Conservation (phyloP, 2,329 filamentous ascomycete species). For the Aspergillus neoniger region DNA sequence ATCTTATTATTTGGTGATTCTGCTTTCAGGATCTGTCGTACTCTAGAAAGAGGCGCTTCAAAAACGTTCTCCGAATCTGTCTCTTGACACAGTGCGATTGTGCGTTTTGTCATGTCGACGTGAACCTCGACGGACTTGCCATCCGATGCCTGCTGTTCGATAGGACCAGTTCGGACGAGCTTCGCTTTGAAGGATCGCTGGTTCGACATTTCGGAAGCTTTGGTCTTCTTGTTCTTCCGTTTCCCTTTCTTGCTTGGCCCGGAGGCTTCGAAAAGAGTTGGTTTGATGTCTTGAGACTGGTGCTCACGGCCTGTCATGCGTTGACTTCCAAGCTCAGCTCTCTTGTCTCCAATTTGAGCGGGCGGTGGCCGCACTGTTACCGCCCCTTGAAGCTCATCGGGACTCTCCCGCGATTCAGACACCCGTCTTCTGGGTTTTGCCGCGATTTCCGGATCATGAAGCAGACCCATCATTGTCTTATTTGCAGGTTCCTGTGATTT, state of each 20-base stretch:
- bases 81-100: conserved; percentile 10
- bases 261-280: conserved; percentile 28
- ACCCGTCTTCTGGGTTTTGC: not conserved
- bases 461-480: too few relatives aligned
- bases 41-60: conserved; percentile 15
- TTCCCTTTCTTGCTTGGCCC: conserved; percentile 16
- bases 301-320: conserved; percentile 11
- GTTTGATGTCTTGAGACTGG: conserved; percentile 37
- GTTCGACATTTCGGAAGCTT: not conserved
- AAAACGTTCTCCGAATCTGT: not conserved
- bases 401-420: conserved; percentile 35
- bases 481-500: not conserved
- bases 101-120: conserved; percentile 16
- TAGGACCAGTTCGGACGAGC: conserved; percentile 26
- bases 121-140: conserved; percentile 15
- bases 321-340: conserved; percentile 7
- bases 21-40: conserved; percentile 25
- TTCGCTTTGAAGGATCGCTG: conserved; percentile 19
- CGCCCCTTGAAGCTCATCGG: conserved; percentile 44
- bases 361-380: conserved; percentile 31
- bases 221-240: conserved; percentile 11
- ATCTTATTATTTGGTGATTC: conserved; percentile 30
- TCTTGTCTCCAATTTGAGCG: conserved; percentile 11
- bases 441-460: not conserved
- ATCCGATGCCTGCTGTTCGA: conserved; percentile 13